Evolutionary conservation across 2,329 filamentous ascomycete genomes (phyloP), one percentile per base, ranked within the genome.

Genomic region (Ceratocystis alfenasii): DNA sequence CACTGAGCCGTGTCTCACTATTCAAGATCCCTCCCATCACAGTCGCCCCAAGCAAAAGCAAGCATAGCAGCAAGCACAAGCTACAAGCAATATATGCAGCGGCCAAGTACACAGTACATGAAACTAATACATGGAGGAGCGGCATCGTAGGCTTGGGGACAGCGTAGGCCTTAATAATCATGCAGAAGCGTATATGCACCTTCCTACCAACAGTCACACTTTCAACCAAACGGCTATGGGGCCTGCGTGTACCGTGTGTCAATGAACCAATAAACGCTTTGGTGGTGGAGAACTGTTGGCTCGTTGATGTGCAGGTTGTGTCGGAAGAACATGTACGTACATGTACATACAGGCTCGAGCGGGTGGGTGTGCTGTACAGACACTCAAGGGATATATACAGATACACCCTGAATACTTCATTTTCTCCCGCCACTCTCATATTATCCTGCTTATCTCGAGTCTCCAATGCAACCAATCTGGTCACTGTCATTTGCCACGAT

Each of bases 181-280:
- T 53, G 48, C 48, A 53, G 48, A 25, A 28, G 48, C 48, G 48
- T 53, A 53, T 28, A 53, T 53, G 48, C 48, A 53, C 8, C 48
- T 53, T 17, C 48, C 48, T 53, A 53, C 48, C 20, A 53, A 53
- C 48, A 15, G 48, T 7, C 48, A 53, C 20, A 22, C 10, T 53
- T 25, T 53, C 48, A 25, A 53, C 48, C 48, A 53, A 28, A 10
- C 48, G 25, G 17, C 8, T 53, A 25, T 53, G 48, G 20, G 48
- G 3, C 22, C n/a, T 25, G 46, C n/a, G 46, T 50, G n/a, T 50
- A 3, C 46, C 17, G 20, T 53, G 48, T 53, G 48, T 53, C 46
- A n/a, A 48, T 20, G 8, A n/a, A n/a, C 48, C 48, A 53, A 62
- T 28, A 25, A 44, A 25, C 33, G 25, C 12, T 5, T 20, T 15